phyloP scores from a whole-genome alignment of 257 asterid genomes.

The Solanum chmielewskii region DNA sequence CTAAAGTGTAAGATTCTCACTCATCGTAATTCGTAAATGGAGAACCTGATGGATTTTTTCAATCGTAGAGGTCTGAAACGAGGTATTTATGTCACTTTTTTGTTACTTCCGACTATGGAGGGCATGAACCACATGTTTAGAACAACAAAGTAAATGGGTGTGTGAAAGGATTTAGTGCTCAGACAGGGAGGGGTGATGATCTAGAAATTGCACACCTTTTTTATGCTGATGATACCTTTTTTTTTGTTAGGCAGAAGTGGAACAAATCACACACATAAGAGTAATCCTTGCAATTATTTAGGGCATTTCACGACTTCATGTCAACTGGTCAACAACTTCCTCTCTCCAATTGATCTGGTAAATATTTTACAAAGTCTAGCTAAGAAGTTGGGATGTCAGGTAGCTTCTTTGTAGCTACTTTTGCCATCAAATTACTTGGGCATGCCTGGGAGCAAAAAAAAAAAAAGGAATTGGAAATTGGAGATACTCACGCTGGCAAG shows the following conservation, averaged over 20 bases:
- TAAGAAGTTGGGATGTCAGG: not conserved
- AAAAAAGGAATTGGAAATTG: not conserved
- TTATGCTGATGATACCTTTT: not conserved
- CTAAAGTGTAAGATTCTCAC: not conserved
- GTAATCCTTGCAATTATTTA: not conserved
- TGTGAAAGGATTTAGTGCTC: not conserved
- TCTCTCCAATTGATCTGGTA: not conserved
- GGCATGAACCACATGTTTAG: not conserved
- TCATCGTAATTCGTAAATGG: not conserved
- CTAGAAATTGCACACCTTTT: not conserved
- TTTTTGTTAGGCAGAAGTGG: not conserved
- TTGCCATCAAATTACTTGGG: not conserved
- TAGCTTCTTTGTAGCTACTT: not conserved
- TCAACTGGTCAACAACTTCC: not conserved
- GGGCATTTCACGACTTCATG: not conserved
- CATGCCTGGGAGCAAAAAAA: not conserved
- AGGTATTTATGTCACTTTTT: not conserved
- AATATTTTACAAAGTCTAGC: not conserved
- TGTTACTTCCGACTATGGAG: not conserved
- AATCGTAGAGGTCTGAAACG: not conserved
- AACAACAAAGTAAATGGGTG: not conserved
- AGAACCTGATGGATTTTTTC: not conserved
- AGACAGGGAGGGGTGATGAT: not conserved
- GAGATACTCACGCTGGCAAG: not conserved
- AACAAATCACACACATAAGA: not conserved